phyloP scores from a whole-genome alignment of 1,284 basidiomycete species.

The Boletus smithii region DNA sequence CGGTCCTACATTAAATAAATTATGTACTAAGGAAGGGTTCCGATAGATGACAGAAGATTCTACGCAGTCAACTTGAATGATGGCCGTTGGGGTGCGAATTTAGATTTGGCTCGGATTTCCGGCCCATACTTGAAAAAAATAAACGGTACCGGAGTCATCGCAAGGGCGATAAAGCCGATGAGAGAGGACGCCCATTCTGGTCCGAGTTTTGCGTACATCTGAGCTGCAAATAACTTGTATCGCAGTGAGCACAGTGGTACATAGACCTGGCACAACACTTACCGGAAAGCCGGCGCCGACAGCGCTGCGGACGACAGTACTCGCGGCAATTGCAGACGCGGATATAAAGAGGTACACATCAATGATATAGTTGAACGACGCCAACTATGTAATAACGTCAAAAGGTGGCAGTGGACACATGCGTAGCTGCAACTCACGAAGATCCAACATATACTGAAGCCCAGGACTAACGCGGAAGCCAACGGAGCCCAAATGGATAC shows the following conservation, averaged over 20 bases:
- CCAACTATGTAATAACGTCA: conserved; percentile 36
- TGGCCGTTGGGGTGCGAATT: conserved; percentile 36
- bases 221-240: conserved; percentile 45
- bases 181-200: conserved; percentile 57
- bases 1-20: conserved; percentile 3
- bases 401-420: not conserved
- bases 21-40: not conserved
- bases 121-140: conserved; percentile 48
- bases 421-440: conserved; percentile 42
- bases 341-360: conserved; percentile 56
- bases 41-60: not conserved
- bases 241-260: conserved; percentile 9
- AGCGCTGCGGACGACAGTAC: conserved; percentile 51
- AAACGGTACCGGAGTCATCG: conserved; percentile 55
- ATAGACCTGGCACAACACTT: conserved; percentile 13
- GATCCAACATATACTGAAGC: conserved; percentile 55
- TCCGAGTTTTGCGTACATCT: conserved; percentile 51
- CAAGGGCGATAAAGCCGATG: conserved; percentile 48
- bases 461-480: conserved; percentile 48
- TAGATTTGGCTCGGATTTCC: conserved; percentile 41
- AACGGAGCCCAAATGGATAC: conserved; percentile 60
- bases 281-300: conserved; percentile 62
- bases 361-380: conserved; percentile 55
- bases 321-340: conserved; percentile 57
- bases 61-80: conserved; percentile 18